phyloP scores from a whole-genome alignment of 768 basidiomycete species.

The Scleroderma citrinum region DNA sequence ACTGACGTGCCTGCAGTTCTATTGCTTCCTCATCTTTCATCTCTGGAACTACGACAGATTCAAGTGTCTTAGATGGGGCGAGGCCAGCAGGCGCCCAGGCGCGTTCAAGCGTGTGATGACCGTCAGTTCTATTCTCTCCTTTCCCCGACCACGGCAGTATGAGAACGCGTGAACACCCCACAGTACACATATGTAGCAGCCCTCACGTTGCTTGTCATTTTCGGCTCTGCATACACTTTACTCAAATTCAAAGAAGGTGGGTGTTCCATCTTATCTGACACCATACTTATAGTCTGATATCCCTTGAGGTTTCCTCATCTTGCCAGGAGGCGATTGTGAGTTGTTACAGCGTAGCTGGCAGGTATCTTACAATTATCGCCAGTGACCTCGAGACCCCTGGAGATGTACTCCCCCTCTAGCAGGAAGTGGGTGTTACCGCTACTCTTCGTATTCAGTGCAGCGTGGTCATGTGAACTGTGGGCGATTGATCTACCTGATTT shows the following conservation, averaged over 20 bases:
- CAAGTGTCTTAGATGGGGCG: constrained; percentile 63
- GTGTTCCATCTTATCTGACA: constrained; percentile 1
- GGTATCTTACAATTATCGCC: constrained; percentile 4
- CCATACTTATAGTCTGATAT: neutral
- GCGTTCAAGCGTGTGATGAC: constrained; percentile 89
- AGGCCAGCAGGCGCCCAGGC: constrained; percentile 70
- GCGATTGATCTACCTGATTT: constrained; percentile 18
- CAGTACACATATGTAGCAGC: constrained; percentile 79
- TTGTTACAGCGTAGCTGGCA: neutral
- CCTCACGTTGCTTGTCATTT: constrained; percentile 59
- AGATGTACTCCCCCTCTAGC: constrained; percentile 41
- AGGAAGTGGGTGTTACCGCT: constrained; percentile 60
- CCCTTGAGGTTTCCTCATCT: constrained; percentile 12
- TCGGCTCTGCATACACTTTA: constrained; percentile 52
- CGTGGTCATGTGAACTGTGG: constrained; percentile 76
- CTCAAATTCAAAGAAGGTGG: constrained; percentile 73
- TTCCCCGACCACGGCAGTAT: neutral
- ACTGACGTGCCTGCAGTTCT: constrained; percentile 42
- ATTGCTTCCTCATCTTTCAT: constrained; percentile 60
- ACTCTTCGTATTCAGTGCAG: constrained; percentile 63
- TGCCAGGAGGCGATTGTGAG: constrained; percentile 10
- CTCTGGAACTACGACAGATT: constrained; percentile 80
- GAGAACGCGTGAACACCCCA: constrained; percentile 9
- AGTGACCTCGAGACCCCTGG: constrained; percentile 57
- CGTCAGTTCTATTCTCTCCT: constrained; percentile 37